Conservation (phyloP, 2,329 filamentous ascomycete genomes). For the Claviceps digitariae region DNA sequence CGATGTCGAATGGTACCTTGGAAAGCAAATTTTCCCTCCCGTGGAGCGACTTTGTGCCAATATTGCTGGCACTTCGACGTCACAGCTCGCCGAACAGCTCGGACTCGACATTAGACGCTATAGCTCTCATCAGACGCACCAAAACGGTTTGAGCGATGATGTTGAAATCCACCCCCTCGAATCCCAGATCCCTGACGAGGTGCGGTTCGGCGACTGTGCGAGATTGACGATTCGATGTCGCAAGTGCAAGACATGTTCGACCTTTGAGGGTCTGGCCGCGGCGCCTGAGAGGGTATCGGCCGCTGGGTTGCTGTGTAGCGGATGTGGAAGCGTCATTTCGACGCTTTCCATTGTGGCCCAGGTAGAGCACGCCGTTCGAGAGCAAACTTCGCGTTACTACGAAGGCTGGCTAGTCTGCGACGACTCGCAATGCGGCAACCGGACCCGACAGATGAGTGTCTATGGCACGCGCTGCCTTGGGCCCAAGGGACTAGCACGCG, state of each 20-base stretch:
- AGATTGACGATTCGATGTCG: slow-evolving; percentile 71
- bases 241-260: slow-evolving; percentile 56
- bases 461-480: slow-evolving; percentile 85
- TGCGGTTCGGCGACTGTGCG: slow-evolving; percentile 73
- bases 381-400: slow-evolving; percentile 73
- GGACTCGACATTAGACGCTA: slow-evolving; percentile 87
- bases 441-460: slow-evolving; percentile 84
- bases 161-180: slow-evolving; percentile 81
- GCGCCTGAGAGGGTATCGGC: slow-evolving; percentile 51
- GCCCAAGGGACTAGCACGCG: slow-evolving; percentile 68
- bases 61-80: slow-evolving; percentile 81
- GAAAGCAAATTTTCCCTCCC: slow-evolving; percentile 96
- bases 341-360: slow-evolving; percentile 72
- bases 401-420: slow-evolving; percentile 86
- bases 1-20: slow-evolving; percentile 95
- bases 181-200: slow-evolving; percentile 80
- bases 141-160: slow-evolving; percentile 41
- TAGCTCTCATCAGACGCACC: slow-evolving; percentile 30
- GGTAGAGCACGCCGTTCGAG: slow-evolving; percentile 70
- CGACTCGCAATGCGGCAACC: slow-evolving; percentile 72
- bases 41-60: slow-evolving; percentile 96
- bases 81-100: slow-evolving; percentile 81
- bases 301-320: slow-evolving; percentile 59
- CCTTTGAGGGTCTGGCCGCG: slow-evolving; percentile 61
- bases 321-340: slow-evolving; percentile 51